These are phyloP conservation scores for Saturnispora diversa DNA, from an alignment of 805 yeast genomes.

Conservation along the genomic window DNA sequence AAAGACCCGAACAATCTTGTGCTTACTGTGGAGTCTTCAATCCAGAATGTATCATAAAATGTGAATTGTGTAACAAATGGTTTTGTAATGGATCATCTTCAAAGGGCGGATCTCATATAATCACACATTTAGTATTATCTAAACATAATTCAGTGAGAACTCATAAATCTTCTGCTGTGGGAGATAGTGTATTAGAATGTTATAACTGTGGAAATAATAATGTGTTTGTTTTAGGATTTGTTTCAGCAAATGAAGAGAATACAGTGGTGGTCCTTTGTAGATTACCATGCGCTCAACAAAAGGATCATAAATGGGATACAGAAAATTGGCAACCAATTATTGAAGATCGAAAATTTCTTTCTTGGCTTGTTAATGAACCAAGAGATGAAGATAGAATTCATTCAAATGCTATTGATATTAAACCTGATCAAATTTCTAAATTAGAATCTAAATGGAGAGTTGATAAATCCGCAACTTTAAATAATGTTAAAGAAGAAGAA, in stretches of 20 bases:
- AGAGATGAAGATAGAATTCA: constrained; percentile 49
- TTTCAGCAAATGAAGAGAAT: constrained; percentile 77
- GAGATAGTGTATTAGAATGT: constrained; percentile 84
- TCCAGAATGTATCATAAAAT: constrained; percentile 60
- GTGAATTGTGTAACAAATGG: constrained; percentile 76
- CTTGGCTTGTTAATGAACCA: constrained; percentile 77
- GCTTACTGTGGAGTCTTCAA: constrained; percentile 69
- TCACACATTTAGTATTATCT: constrained; percentile 75
- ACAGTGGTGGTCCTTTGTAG: constrained; percentile 84
- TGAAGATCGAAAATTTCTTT: constrained; percentile 64
- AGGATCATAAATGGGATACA: constrained; percentile 79
- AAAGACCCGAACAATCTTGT: constrained; percentile 28
- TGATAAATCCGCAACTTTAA: constrained; percentile 62
- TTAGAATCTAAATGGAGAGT: constrained; percentile 79
- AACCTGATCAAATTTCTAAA: constrained; percentile 56
- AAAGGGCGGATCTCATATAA: constrained; percentile 57
- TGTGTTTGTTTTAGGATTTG: constrained; percentile 76
- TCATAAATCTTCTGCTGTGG: constrained; percentile 74
- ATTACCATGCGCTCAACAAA: constrained; percentile 74
- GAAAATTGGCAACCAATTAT: constrained; percentile 81
- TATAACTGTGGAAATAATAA: constrained; percentile 82
- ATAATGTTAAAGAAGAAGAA: constrained; percentile 47
- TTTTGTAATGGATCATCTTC: constrained; percentile 71
- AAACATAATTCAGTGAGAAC: constrained; percentile 67
- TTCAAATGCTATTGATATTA: constrained; percentile 42